phyloP scores from a whole-genome alignment of 1,284 basidiomycete genomes.

The Coniophora puteana region DNA sequence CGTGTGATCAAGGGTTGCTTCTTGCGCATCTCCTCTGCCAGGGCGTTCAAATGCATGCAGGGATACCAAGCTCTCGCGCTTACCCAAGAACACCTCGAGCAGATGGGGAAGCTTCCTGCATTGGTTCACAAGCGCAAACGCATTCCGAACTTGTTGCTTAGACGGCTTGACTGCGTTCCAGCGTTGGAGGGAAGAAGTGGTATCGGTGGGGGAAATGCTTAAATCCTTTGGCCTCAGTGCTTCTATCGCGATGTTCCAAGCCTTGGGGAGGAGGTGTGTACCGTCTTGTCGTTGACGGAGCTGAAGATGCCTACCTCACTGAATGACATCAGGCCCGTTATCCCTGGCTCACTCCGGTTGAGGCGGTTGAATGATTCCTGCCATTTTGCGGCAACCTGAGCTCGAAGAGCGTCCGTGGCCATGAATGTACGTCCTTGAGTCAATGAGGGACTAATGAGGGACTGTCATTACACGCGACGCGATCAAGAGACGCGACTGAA shows the following conservation, averaged over 20 bases:
- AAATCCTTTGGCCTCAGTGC: conserved; percentile 59
- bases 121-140: conserved; percentile 53
- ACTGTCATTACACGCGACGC: conserved; percentile 20
- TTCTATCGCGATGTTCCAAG: conserved; percentile 56
- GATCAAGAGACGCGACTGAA: neutral
- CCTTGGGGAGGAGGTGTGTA: conserved; percentile 34
- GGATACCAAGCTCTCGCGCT: conserved; percentile 14
- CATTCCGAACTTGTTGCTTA: conserved; percentile 38
- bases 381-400: conserved; percentile 70
- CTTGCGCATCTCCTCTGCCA: conserved; percentile 58
- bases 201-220: no score
- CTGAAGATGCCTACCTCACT: conserved; percentile 45
- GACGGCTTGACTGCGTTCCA: conserved; percentile 3
- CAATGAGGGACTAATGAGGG: conserved; percentile 3
- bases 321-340: conserved; percentile 61
- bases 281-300: neutral
- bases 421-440: conserved; percentile 32
- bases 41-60: conserved; percentile 4
- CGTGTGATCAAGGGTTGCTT: conserved; percentile 54
- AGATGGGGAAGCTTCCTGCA: conserved; percentile 56
- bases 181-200: neutral
- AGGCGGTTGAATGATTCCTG: conserved; percentile 63
- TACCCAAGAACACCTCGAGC: conserved; percentile 66
- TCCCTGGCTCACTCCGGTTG: conserved; percentile 59
- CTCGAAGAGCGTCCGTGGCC: conserved; percentile 52